Evolutionary conservation across 2,329 filamentous ascomycete genomes (phyloP).

Genomic region (Rutstroemia sp.): DNA sequence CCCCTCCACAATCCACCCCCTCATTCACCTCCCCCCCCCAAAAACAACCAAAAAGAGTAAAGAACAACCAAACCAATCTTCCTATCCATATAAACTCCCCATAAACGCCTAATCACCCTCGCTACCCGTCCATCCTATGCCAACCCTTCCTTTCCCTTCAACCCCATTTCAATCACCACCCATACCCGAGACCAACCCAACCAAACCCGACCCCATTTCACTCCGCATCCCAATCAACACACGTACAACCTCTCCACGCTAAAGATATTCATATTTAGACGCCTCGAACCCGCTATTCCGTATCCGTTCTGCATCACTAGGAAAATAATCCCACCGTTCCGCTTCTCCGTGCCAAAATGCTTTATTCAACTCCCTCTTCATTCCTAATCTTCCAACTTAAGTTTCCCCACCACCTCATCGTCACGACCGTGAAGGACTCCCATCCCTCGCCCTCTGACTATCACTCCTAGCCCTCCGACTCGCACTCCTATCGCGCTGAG

Average conservation of each 20-base stretch:
- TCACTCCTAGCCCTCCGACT: slow-evolving; percentile 16
- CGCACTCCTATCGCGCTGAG: slow-evolving; percentile 21
- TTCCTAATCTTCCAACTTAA: not conserved
- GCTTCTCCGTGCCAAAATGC: not conserved
- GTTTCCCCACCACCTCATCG: not conserved
- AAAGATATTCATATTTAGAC: not conserved
- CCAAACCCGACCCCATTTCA: not conserved
- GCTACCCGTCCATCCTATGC: not conserved
- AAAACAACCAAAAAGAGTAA: not conserved
- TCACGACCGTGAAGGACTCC: slow-evolving; percentile 14
- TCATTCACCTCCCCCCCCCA: not conserved
- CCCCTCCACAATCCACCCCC: not conserved
- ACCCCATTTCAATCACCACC: not conserved
- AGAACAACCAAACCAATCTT: not conserved
- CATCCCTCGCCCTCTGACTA: slow-evolving; percentile 9
- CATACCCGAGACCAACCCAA: not conserved
- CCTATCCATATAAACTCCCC: not conserved
- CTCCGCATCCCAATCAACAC: not conserved
- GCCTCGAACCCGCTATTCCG: not conserved
- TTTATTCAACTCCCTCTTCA: not conserved
- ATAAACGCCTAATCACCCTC: not conserved
- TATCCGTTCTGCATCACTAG: not conserved
- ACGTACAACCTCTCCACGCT: not conserved
- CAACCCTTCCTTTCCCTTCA: not conserved
- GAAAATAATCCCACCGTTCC: not conserved